Evolutionary conservation across 1,284 basidiomycete species (phyloP).

Genomic region (Ustilago cynodontis): DNA sequence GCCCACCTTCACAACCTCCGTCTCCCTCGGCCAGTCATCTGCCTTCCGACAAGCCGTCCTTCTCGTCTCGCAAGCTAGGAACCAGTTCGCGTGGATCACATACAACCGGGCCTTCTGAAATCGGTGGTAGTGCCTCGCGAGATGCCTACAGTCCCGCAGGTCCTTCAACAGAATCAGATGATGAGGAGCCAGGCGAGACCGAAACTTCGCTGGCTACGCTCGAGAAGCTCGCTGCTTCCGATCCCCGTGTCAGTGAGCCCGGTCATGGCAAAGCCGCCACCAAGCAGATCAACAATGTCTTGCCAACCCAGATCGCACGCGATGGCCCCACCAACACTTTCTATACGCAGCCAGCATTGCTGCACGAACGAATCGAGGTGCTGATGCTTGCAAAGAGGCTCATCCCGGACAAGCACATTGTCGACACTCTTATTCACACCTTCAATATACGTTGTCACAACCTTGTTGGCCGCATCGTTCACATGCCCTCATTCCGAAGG

Average conservation of each 20-base stretch:
- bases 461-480: constrained; percentile 54
- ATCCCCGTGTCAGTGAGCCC: constrained; percentile 38
- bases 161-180: constrained; percentile 25
- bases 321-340: constrained; percentile 23
- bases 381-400: constrained; percentile 28
- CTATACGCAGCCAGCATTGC: constrained; percentile 15
- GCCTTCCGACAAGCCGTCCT: constrained; percentile 17
- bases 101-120: constrained; percentile 27
- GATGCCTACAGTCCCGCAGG: constrained; percentile 22
- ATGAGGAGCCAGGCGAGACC: constrained; percentile 42
- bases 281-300: constrained; percentile 42
- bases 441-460: constrained; percentile 47
- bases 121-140: constrained; percentile 16
- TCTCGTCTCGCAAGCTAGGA: constrained; percentile 23
- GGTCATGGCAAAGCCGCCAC: constrained; percentile 36
- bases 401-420: constrained; percentile 24
- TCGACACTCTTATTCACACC: constrained; percentile 28
- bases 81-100: constrained; percentile 34
- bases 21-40: constrained; percentile 17
- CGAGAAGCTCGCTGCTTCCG: constrained; percentile 49
- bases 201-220: constrained; percentile 36
- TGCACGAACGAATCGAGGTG: constrained; percentile 48
- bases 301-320: constrained; percentile 9
- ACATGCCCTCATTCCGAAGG: constrained; percentile 37
- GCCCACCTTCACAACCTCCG: constrained; percentile 11